phyloP scores from a whole-genome alignment of 371 early-diverging fungal species.

The Basidiobolus meristosporus region DNA sequence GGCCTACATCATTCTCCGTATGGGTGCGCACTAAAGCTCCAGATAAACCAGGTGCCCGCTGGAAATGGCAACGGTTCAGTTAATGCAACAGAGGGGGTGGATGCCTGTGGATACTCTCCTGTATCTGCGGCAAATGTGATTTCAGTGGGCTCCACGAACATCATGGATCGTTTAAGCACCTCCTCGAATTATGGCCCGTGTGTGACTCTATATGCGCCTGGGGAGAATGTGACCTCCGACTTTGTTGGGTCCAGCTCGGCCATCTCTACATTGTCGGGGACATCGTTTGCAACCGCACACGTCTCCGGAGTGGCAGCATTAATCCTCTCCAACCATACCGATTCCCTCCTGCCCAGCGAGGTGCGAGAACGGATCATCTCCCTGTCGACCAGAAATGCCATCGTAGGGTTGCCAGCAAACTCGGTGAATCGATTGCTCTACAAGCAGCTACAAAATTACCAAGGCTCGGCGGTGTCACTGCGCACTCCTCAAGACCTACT shows the following conservation, averaged over 20 bases:
- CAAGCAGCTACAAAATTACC: too few relatives aligned
- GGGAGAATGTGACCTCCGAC: slow-evolving; percentile 10
- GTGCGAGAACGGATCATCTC: slow-evolving; percentile 2
- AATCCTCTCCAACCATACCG: slow-evolving; percentile 8
- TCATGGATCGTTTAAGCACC: slow-evolving; percentile 26
- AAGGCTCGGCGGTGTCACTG: too few relatives aligned
- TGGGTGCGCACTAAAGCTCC: neutral
- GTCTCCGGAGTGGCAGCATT: slow-evolving; percentile 26
- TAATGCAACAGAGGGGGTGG: slow-evolving; percentile 14
- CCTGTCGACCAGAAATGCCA: slow-evolving; percentile 5
- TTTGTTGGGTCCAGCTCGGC: slow-evolving; percentile 6
- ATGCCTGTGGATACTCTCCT: slow-evolving; percentile 35
- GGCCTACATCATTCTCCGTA: neutral
- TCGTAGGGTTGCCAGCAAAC: slow-evolving; percentile 6
- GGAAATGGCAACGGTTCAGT: slow-evolving; percentile 9
- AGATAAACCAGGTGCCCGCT: slow-evolving; percentile 5
- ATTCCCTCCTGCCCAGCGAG: slow-evolving; percentile 3
- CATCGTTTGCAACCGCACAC: slow-evolving; percentile 69
- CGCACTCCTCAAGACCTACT: too few relatives aligned
- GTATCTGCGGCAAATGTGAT: slow-evolving; percentile 23
- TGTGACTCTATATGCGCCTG: slow-evolving; percentile 29
- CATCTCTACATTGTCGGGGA: slow-evolving; percentile 43
- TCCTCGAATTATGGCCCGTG: slow-evolving; percentile 59
- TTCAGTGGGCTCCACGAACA: slow-evolving; percentile 38
- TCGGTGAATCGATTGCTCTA: slow-evolving; percentile 10